Base-by-base conservation (phyloP, 75 land plant species). In the Isoetes taiwanensis region DNA sequence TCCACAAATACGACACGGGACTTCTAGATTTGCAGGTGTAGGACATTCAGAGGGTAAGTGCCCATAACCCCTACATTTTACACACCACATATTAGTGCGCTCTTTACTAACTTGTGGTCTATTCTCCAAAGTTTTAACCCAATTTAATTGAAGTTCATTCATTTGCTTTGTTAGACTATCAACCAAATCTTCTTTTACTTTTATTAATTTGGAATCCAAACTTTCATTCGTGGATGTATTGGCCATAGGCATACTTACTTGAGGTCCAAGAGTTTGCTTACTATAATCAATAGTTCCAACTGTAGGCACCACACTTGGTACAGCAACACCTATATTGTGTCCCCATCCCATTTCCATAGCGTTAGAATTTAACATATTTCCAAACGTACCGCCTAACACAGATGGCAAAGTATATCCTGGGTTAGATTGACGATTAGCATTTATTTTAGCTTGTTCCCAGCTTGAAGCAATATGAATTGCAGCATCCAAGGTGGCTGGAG, bases 111-210 rank as follows among this genome's bases (percentile, higher is more conserved):
- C 21, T n/a, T 46, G 5, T 4, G 5, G 25, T 46, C 6, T 19
- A 46, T 19, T 23, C 25, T 23, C 50, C 6, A 46, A 6, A 46
- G 25, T 23, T 23, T n/a, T 19, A 8, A 46, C 50, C 16, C 16
- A n/a, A 46, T 19, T 46, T 23, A 46, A 16, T 46, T 46, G 50
- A 5, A 46, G n/a, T 19, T 46, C 50, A 6, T 19, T 23, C 50
- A 46, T 46, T 23, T 46, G 16, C 19, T 46, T 46, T 8, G 50
- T 46, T 19, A 46, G 50, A 6, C 8, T 46, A 19, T 46, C 50
- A n/a, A n/a, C n/a, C 50, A 46, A 16, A 8, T 8, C 50, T 4
- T 46, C 50, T 46, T 46, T 46, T 6, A 46, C 50, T 46, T 46
- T 46, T 19, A 23, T 23, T 19, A 46, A 46, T 23, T 46, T n/a